Evolutionary conservation across 2,329 filamentous ascomycete species (phyloP), one percentile per base, ranked within the genome.

Genomic region (Aspergillus viridinutans): DNA sequence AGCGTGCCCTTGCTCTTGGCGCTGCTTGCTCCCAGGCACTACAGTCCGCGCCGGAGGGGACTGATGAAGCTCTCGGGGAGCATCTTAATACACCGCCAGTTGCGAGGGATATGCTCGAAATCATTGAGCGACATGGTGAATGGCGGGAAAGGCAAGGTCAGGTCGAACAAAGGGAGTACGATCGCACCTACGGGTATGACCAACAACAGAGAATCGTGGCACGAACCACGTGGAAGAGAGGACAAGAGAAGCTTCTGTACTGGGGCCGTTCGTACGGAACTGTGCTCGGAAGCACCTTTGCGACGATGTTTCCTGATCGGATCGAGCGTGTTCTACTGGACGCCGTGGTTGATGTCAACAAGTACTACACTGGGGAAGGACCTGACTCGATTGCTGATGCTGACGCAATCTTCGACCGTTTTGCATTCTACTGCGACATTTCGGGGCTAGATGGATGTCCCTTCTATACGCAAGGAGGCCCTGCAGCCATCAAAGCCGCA

Each of bases 181-280:
- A 71, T 42, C 49, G 47, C 3, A 21, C 28, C 0, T 35, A 64
- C 20, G 66, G 67, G 1, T 53, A 58, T 17, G 67, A 72, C 23
- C 49, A 40, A 6, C 32, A 57, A 8, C 63, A 66, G 26, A 32
- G 38, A 0, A 64, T 74, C n/a, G 28, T 63, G 4, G 21, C 52
- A 3, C 67, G 67, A 25, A 72, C 71, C 5, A 57, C 56, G 49
- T 76, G 73, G 66, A 60, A 59, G 3, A 64, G 56, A 5, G 65
- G 62, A 2, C 43, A 65, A 21, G 72, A 74, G 50, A 68, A 65
- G 20, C 60, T 78, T 0, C 62, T 72, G 21, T 78, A 74, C 58
- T 78, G 75, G 74, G 75, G 73, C 6, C 67, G 76, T 21, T 78
- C 74, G 2, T 81, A 80, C 56, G 79, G 79, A 3, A 76, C 78